These are phyloP conservation scores for Fraxinus excelsior DNA, from an alignment of 257 asterid species.

Conservation along the genomic window DNA sequence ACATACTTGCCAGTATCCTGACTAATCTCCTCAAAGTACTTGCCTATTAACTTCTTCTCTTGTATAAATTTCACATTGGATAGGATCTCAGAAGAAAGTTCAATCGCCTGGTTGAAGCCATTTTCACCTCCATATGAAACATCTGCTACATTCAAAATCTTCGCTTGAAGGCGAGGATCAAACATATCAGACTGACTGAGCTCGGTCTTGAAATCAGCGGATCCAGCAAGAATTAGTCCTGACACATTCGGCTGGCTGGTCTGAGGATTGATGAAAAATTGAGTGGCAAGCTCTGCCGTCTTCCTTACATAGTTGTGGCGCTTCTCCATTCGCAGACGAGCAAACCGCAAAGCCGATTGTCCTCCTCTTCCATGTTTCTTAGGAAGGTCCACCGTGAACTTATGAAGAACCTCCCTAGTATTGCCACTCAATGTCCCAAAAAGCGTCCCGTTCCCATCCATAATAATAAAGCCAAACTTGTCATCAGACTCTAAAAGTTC, in stretches of 20 bases:
- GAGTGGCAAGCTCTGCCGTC: conserved; percentile 44
- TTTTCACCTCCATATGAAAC: conserved; percentile 51
- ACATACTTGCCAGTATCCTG: conserved; percentile 52
- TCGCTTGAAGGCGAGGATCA: conserved; percentile 44
- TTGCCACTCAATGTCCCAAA: conserved; percentile 49
- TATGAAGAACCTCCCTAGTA: conserved; percentile 46
- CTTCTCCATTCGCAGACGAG: conserved; percentile 50
- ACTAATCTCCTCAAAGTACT: conserved; percentile 47
- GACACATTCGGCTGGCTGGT: conserved; percentile 43
- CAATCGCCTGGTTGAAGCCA: conserved; percentile 46
- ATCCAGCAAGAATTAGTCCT: conserved; percentile 45
- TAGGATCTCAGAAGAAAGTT: conserved; percentile 41
- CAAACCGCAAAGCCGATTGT: conserved; percentile 46
- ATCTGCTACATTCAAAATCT: conserved; percentile 42
- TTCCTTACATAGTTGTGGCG: conserved; percentile 48
- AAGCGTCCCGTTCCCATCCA: conserved; percentile 52
- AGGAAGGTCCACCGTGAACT: conserved; percentile 46
- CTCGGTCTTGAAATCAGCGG: conserved; percentile 50
- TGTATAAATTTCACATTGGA: conserved; percentile 47
- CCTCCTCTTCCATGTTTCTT: conserved; percentile 56
- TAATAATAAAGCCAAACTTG: conserved; percentile 41
- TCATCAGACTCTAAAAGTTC: conserved; percentile 41
- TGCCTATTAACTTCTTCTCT: conserved; percentile 46
- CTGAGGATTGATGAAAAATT: conserved; percentile 37
- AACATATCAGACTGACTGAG: conserved; percentile 50